Evolutionary conservation across 1,284 basidiomycete species (phyloP).

Genomic region (Cutaneotrichosporon cutaneum): DNA sequence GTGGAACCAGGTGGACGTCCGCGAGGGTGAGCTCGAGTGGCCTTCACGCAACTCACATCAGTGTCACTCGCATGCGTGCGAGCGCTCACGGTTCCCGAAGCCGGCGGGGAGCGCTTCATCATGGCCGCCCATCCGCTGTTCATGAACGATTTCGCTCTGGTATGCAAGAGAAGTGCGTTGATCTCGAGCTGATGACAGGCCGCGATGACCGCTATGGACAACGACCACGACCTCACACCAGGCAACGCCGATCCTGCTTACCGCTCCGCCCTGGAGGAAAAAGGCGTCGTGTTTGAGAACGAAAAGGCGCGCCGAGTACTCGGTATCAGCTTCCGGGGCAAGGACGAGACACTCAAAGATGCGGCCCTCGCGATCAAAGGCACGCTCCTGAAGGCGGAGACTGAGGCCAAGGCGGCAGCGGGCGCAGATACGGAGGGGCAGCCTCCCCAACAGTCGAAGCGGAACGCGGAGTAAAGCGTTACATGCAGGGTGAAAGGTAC

Average conservation of each 20-base stretch:
- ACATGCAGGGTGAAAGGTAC: no score
- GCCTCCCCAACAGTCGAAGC: no score
- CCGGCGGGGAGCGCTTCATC: constrained; percentile 63
- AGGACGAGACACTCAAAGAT: constrained; percentile 10
- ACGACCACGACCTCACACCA: constrained; percentile 21
- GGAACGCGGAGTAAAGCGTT: no score
- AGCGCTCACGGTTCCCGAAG: constrained; percentile 32
- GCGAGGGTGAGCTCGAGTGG: constrained; percentile 25
- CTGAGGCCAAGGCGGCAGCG: not conserved
- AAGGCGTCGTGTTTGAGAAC: constrained; percentile 14
- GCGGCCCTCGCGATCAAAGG: not conserved
- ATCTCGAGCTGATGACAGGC: not conserved
- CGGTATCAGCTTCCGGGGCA: constrained; percentile 35
- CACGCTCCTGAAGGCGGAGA: not conserved
- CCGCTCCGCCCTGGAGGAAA: constrained; percentile 14
- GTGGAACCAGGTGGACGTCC: constrained; percentile 15
- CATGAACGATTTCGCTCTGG: constrained; percentile 35
- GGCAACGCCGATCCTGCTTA: constrained; percentile 33
- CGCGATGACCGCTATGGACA: not conserved
- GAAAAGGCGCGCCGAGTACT: constrained; percentile 36
- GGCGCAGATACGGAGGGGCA: no score
- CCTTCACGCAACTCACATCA: constrained; percentile 14
- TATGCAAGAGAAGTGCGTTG: constrained; percentile 21
- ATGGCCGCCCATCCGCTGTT: constrained; percentile 49
- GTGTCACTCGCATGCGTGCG: constrained; percentile 19